Evolutionary conservation across 345 rosid genomes (phyloP).

Genomic region (Gossypium rotundifolium): DNA sequence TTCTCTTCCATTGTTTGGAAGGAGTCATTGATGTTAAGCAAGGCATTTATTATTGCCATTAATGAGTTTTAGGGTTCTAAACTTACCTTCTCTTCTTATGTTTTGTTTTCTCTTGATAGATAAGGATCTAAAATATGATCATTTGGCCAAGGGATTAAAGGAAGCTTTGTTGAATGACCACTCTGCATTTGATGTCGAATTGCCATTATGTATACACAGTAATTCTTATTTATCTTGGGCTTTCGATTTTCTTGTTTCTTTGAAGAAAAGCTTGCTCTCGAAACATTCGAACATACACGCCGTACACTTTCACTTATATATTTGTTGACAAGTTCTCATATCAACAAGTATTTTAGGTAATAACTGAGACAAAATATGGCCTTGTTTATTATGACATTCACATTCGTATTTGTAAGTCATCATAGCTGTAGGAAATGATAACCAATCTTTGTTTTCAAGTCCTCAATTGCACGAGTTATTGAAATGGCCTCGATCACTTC

Average conservation of each 20-base stretch:
- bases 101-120: constrained; percentile 26
- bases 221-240: constrained; percentile 3
- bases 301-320: not conserved
- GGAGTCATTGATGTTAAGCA: not conserved
- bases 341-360: not conserved
- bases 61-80: not conserved
- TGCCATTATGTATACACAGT: no score
- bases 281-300: not conserved
- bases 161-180: constrained; percentile 62
- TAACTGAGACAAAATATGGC: not conserved
- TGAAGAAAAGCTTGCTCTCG: not conserved
- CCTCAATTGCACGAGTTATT: constrained; percentile 49
- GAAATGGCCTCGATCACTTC: constrained; percentile 82
- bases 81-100: not conserved
- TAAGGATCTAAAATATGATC: constrained; percentile 55
- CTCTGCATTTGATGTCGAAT: constrained; percentile 68
- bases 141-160: constrained; percentile 61
- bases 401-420: not conserved
- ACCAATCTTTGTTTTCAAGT: constrained; percentile 31
- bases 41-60: not conserved
- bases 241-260: not conserved
- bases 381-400: not conserved
- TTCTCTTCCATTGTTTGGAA: not conserved
- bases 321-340: not conserved
- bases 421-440: not conserved